Evolutionary conservation across 495 filamentous ascomycete species (phyloP), one percentile per base, ranked within the genome.

Genomic region (Tuber magnatum): DNA sequence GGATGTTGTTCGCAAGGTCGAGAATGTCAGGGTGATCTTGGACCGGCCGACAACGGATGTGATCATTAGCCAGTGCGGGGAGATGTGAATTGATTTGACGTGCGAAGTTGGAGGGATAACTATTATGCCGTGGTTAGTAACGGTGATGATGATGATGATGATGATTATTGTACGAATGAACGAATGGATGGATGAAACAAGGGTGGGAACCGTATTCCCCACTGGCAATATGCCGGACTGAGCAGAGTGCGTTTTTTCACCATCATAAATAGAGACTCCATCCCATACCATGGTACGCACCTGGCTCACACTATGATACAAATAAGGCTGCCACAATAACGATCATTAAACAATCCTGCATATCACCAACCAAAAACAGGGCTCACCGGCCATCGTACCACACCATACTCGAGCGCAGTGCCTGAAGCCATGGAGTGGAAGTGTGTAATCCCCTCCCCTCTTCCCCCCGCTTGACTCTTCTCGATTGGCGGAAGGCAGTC

Each of bases 11-110:
- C 86, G 83, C 71, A 99, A 97, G 88, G 89, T 99, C 77, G 95
- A 98, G 86, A 89, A 91, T 73, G 93, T 92, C 68, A 91, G 94
- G 82, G 94, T 93, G 38, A 89, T 89, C 32, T 83, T 90, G 81
- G 94, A 97, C 76, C 90, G 91, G 79, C 95, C 94, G 14, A 91
- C 90, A 72, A 85, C 93, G 81, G 95, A 98, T 85, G 91, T 97
- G 3, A 87, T 91, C 18, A 91, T 99, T 80, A 87, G 88, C 24
- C 90, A 94, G 84, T 97, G 95, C 82, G 95, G 95, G 35, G 92
- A 95, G 85, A 93, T 95, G 92, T 96, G 85, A 87, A 70, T 20
- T 24, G 68, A 87, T 72, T 20, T 24, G 68, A 35, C 20, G 28
- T 24, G 43, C 76, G 44, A 35, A 28, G 28, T 32, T 5, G 14